Base-by-base conservation (phyloP, 305 asterid species). In the Fraxinus greggii region DNA sequence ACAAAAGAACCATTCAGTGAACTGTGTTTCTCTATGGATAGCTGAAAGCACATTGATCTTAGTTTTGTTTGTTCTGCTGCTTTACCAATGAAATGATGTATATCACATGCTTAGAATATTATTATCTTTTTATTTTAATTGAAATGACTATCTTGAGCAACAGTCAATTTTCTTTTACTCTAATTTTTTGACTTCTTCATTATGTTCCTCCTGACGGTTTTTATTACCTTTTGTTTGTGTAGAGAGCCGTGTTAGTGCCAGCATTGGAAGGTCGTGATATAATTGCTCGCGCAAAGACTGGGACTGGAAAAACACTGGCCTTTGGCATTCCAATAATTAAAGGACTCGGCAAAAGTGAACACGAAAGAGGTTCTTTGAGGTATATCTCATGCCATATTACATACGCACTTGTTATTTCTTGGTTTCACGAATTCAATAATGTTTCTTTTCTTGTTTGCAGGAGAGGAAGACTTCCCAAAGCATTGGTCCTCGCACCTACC, bases 251-350 rank as follows among this genome's bases (percentile, higher is more conserved):
- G 10, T 83, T 95, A 54, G 86, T 88, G 73, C 98, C 98, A 33
- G 97, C 98, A 69, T 9, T 95, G 87, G 92, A 93, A 86, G 97
- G 98, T 29, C 90, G 93, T 31, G 98, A 95, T 86, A 89, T 95
- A 85, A 95, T 95, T 84, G 98, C 90, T 79, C 96, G 98, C 45
- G 98, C 98, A 38, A 95, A 95, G 89, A 95, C 98, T 54, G 98
- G 98, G 80, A 95, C 98, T 2, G 98, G 98, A 72, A 95, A 95
- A 87, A 95, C 98, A 40, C 88, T 95, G 79, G 98, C 98, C 7
- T 95, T 95, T 82, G 98, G 97, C 19, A 92, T 95, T 77, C 98
- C 98, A 0, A 93, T 95, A 81, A 78, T 95, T 61, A 95, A 92
- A 90, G 92, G 87, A 42, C 89, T 95, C 40, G 84, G 88, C 61